Evolutionary conservation across 2,329 filamentous ascomycete species (phyloP).

Genomic region (Botrytis cinerea): DNA sequence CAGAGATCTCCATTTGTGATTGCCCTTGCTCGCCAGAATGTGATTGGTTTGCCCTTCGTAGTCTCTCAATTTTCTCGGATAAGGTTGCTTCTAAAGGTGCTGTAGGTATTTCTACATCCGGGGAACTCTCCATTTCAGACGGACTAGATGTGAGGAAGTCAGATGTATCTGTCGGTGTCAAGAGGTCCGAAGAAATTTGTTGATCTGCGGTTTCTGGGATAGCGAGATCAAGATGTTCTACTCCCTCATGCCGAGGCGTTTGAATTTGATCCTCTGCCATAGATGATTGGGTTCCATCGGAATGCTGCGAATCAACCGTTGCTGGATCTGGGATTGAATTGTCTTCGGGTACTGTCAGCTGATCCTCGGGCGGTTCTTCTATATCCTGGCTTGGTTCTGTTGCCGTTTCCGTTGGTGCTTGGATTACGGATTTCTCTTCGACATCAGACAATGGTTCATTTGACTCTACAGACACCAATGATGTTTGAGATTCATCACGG

Average conservation of each 20-base stretch:
- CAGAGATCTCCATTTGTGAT: constrained; percentile 34
- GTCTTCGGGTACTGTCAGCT: constrained; percentile 66
- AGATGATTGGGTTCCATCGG: neutral
- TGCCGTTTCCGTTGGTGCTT: constrained; percentile 30
- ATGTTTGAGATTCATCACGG: constrained; percentile 74
- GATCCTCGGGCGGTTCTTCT: constrained; percentile 64
- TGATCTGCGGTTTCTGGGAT: constrained; percentile 39
- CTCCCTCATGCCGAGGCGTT: constrained; percentile 48
- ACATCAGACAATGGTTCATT: constrained; percentile 55
- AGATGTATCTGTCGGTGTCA: constrained; percentile 24
- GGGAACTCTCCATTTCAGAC: neutral
- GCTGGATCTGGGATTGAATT: constrained; percentile 29
- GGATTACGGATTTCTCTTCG: constrained; percentile 46
- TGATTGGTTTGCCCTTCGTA: constrained; percentile 33
- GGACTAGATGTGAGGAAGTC: constrained; percentile 23
- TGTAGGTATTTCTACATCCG: constrained; percentile 17
- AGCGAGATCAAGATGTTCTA: constrained; percentile 63
- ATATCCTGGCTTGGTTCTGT: constrained; percentile 58
- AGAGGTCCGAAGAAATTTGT: constrained; percentile 26
- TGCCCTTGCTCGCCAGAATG: constrained; percentile 26
- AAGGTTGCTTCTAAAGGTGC: constrained; percentile 33
- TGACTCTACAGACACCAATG: constrained; percentile 68
- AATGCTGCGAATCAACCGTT: neutral
- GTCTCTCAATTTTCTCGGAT: constrained; percentile 39
- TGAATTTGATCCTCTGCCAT: neutral